Percentiles rank a stretch among this genome's conserved stretches.
Conservation (phyloP, 106 monocot species). For the Hemerocallis citrina region DNA sequence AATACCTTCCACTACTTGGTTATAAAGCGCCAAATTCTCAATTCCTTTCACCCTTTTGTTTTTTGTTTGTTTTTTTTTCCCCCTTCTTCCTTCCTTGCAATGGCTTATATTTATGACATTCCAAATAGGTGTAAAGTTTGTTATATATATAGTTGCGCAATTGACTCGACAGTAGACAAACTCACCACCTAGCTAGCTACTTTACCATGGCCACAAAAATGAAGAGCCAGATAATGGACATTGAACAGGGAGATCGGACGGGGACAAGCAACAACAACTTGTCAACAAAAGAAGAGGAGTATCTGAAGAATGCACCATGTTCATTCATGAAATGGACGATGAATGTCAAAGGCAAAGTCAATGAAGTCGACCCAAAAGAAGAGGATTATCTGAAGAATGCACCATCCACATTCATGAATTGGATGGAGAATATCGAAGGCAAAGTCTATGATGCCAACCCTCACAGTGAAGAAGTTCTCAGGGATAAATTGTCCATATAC, state of each 20-base stretch:
- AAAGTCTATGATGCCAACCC: not conserved
- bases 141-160: no score
- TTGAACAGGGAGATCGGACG: not conserved
- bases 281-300: no score
- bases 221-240: not conserved
- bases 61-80: not conserved
- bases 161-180: not conserved
- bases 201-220: not conserved
- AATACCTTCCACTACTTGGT: not conserved
- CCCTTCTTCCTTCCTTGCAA: not conserved
- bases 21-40: not conserved
- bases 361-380: no score
- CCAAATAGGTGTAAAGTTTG: no score
- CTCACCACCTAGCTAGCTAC: not conserved
- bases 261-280: no score
- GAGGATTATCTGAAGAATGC: no score
- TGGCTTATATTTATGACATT: no score
- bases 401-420: not conserved
- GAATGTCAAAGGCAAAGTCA: no score
- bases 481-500: conserved; percentile 1
- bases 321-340: no score
- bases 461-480: not conserved
- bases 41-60: not conserved
- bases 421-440: not conserved
- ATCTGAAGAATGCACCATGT: no score